These are phyloP conservation scores for Geotrichum citri-aurantii DNA, from an alignment of 1,139 yeast genomes.

Conservation along the genomic window DNA sequence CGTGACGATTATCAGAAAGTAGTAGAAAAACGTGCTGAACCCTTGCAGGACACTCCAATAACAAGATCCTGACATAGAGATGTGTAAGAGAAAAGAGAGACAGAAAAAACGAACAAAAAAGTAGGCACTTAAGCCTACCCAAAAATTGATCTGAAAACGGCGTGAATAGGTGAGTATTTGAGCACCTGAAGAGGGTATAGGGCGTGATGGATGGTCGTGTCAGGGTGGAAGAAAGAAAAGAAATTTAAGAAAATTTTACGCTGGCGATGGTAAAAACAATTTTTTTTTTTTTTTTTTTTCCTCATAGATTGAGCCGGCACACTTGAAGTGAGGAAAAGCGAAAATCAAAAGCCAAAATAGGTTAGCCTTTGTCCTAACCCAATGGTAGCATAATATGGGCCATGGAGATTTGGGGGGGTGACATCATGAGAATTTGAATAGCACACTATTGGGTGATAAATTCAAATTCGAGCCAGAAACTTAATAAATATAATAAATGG, in stretches of 20 bases:
- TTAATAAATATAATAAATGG: neutral
- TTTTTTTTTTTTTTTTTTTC: neutral
- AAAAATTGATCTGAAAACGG: neutral
- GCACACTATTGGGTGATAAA: too few species aligned
- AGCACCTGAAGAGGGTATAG: neutral
- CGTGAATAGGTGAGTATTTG: neutral
- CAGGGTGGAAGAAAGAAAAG: neutral
- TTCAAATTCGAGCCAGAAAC: too few species aligned
- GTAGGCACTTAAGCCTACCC: neutral
- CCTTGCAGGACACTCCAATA: slow-evolving; percentile 23
- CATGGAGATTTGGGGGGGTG: neutral
- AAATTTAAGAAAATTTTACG: neutral
- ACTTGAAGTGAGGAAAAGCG: neutral
- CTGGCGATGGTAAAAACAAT: neutral
- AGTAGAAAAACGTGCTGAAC: slow-evolving; percentile 31
- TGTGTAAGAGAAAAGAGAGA: neutral
- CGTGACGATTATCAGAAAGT: slow-evolving; percentile 67
- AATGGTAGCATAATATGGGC: neutral
- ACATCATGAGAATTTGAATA: neutral
- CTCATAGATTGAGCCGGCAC: neutral
- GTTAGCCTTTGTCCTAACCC: neutral
- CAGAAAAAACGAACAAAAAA: neutral
- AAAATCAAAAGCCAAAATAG: neutral
- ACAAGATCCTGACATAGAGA: neutral
- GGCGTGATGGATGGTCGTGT: neutral